Evolutionary conservation across 2,329 filamentous ascomycete genomes (phyloP), one percentile per base, ranked within the genome.

Genomic region (Furcasterigmium furcatum): DNA sequence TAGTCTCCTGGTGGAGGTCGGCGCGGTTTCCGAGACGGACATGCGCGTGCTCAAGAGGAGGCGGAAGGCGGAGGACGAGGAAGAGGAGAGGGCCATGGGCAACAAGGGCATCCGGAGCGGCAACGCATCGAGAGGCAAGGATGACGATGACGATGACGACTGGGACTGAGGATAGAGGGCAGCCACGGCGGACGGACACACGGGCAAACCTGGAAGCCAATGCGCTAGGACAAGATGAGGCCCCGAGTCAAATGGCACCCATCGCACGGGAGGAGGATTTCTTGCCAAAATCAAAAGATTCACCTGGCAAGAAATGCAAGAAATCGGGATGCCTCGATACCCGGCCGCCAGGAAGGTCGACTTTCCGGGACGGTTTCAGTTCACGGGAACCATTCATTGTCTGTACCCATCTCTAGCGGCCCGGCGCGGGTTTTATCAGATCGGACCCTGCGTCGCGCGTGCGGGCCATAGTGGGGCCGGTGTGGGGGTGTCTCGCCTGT

Each of bases 11-110:
- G 79, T 96, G 3, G 86, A 91, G 40, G 74, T 95, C 30, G 91
- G 91, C 4, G 92, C 91, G 2, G 73, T 97, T 14, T 80, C 84
- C 44, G 76, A 85, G 41, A 85, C 83, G 46, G 94, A 99, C 62
- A 79, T 88, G 66, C 83, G 94, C 45, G 74, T 96, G 29, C 72
- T 79, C 24, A 82, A 84, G 68, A 73, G 79, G 53, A 75, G 76
- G 56, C 72, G 77, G 51, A 74, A 74, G 13, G 78, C 80, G 2
- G 77, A 83, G 50, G 82, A 85, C 35, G 79, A 73, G 40, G 76
- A 80, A 54, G 78, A 85, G 56, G 77, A 82, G 54, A 72, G 73
- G 38, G 61, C 78, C 38, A 67, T 71, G 53, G 64, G 61, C 24
- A 56, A 70, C 51, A 75, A 76, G 58, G 72, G 71, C 43, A 74